These are phyloP conservation scores for Aspergillus homomorphus DNA, from an alignment of 495 filamentous ascomycete species.

Conservation along the genomic window DNA sequence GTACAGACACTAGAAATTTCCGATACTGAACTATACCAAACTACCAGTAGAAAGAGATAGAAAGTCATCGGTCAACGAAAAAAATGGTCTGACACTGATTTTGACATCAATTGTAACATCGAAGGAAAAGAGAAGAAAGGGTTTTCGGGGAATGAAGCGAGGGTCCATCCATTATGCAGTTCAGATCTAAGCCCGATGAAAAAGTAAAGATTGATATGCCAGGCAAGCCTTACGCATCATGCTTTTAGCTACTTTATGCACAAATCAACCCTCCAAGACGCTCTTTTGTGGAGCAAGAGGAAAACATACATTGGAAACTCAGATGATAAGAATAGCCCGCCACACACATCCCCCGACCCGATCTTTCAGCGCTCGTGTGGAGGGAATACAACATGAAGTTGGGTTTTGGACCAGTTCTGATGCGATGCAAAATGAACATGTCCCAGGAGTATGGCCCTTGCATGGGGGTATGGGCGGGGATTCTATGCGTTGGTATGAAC, in stretches of 20 bases:
- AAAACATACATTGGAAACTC: neutral
- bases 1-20: slow-evolving; percentile 8
- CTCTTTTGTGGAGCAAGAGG: neutral
- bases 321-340: neutral
- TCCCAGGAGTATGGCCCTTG: neutral
- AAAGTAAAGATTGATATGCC: neutral
- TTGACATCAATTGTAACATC: neutral
- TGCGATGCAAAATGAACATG: neutral
- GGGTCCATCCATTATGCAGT: no score
- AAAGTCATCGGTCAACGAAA: neutral
- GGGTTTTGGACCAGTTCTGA: no score
- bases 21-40: neutral
- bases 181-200: no score
- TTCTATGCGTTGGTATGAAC: neutral
- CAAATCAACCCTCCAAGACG: neutral
- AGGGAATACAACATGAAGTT: no score
- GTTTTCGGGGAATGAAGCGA: neutral
- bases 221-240: neutral
- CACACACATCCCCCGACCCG: neutral
- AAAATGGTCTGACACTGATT: slow-evolving; percentile 1
- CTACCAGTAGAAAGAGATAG: slow-evolving; percentile 2
- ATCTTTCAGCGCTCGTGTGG: no score
- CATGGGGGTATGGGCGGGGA: neutral
- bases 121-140: neutral
- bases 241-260: neutral